phyloP scores from a whole-genome alignment of 2,329 filamentous ascomycete genomes.

The Monilinia laxa region DNA sequence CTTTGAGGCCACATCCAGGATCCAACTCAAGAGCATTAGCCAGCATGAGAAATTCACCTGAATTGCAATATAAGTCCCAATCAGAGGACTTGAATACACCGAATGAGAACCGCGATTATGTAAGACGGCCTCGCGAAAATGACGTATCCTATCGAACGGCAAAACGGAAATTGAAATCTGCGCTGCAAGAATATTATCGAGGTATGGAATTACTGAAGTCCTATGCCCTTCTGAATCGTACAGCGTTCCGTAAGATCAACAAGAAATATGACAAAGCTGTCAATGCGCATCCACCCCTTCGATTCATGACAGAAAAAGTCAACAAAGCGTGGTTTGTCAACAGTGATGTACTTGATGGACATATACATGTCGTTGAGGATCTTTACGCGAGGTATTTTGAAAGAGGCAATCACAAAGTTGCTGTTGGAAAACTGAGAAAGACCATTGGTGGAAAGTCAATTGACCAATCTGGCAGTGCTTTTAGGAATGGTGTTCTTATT shows the following conservation, averaged over 20 bases:
- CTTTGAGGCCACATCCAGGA: constrained; percentile 49
- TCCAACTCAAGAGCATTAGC: constrained; percentile 61
- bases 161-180: constrained; percentile 87
- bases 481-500: constrained; percentile 64
- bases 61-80: constrained; percentile 46
- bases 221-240: constrained; percentile 85
- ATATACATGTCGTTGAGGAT: constrained; percentile 82
- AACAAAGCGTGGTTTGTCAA: constrained; percentile 89
- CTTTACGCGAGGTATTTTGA: constrained; percentile 95
- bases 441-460: constrained; percentile 58
- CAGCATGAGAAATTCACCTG: constrained; percentile 46
- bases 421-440: constrained; percentile 79
- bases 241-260: constrained; percentile 94
- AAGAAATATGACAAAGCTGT: constrained; percentile 98
- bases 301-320: constrained; percentile 89
- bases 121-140: constrained; percentile 49
- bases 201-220: constrained; percentile 88
- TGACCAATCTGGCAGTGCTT: constrained; percentile 58
- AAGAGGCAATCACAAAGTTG: constrained; percentile 87
- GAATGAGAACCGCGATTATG: constrained; percentile 49
- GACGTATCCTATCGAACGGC: constrained; percentile 82
- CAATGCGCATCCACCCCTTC: constrained; percentile 70
- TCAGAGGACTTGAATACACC: constrained; percentile 30
- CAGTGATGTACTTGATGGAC: constrained; percentile 77
- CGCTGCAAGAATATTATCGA: constrained; percentile 89